These are phyloP conservation scores for Aspergillus novofumigatus DNA, from an alignment of 2,329 filamentous ascomycete genomes.

Conservation along the genomic window DNA sequence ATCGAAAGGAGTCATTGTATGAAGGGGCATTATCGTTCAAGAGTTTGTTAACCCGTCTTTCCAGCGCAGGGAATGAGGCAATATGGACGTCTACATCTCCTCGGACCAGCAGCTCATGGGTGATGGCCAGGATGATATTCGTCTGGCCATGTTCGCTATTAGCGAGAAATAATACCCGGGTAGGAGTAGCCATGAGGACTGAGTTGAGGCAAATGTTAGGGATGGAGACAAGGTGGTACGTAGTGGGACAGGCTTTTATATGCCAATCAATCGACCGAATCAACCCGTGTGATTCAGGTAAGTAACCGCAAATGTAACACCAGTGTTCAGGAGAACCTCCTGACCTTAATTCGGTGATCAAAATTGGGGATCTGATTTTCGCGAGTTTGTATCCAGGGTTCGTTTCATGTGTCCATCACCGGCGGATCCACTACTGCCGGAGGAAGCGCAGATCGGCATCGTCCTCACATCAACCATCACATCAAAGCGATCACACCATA, in stretches of 20 bases:
- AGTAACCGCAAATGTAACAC: background rate
- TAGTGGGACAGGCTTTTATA: background rate
- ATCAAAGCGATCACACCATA: too few species aligned
- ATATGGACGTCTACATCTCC: slow-evolving; percentile 42
- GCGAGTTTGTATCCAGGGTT: background rate
- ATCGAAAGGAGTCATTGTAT: slow-evolving; percentile 15
- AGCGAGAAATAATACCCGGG: slow-evolving; percentile 40
- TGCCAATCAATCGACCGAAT: background rate
- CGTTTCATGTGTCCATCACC: background rate
- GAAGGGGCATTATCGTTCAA: slow-evolving; percentile 18
- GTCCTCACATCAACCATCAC: too few species aligned
- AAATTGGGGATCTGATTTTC: background rate
- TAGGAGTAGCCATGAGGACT: slow-evolving; percentile 12
- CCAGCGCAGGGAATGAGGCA: slow-evolving; percentile 40
- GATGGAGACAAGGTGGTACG: background rate
- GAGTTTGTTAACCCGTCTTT: slow-evolving; percentile 27
- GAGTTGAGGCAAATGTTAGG: background rate
- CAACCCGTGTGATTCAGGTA: background rate
- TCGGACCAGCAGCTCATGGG: slow-evolving; percentile 37
- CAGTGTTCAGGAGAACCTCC: background rate
- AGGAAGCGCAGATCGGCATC: background rate
- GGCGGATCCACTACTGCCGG: background rate
- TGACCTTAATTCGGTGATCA: background rate
- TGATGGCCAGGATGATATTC: slow-evolving; percentile 45
- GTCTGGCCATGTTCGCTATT: slow-evolving; percentile 46